Evolutionary conservation across 2,329 filamentous ascomycete species (phyloP).

Genomic region (Thielaviopsis populi): DNA sequence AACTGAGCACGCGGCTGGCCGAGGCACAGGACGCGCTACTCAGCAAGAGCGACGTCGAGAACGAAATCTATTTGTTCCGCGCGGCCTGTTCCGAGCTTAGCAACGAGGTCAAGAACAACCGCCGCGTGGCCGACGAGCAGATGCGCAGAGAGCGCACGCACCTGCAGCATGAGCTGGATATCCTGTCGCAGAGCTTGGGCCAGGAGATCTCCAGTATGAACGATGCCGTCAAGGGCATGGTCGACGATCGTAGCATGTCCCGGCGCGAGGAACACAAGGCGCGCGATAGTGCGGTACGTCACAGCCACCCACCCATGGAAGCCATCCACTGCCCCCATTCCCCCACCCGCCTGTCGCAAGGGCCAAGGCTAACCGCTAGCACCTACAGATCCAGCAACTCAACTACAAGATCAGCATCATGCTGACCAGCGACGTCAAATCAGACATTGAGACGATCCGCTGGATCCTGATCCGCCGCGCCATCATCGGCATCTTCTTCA

Average conservation of each 20-base stretch:
- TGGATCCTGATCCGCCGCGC: slow-evolving; percentile 63
- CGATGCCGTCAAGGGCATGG: slow-evolving; percentile 88
- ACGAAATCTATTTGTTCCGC: slow-evolving; percentile 81
- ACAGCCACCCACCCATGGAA: neutral
- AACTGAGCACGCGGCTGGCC: slow-evolving; percentile 66
- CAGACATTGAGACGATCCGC: slow-evolving; percentile 76
- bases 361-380: slow-evolving; percentile 17
- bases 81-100: slow-evolving; percentile 85
- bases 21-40: slow-evolving; percentile 67
- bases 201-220: slow-evolving; percentile 72
- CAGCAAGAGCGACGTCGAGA: slow-evolving; percentile 85
- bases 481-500: slow-evolving; percentile 49
- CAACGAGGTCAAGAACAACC: slow-evolving; percentile 68
- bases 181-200: slow-evolving; percentile 65
- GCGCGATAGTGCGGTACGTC: slow-evolving; percentile 60
- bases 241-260: slow-evolving; percentile 88
- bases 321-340: neutral
- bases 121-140: slow-evolving; percentile 62
- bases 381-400: slow-evolving; percentile 66
- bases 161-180: slow-evolving; percentile 90
- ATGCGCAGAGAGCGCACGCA: slow-evolving; percentile 71
- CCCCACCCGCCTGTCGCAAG: neutral
- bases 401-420: slow-evolving; percentile 92
- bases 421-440: slow-evolving; percentile 79
- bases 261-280: slow-evolving; percentile 76